Evolutionary conservation across 2,329 filamentous ascomycete species (phyloP).

Genomic region (Dryadomyces quercus-mongolicae): DNA sequence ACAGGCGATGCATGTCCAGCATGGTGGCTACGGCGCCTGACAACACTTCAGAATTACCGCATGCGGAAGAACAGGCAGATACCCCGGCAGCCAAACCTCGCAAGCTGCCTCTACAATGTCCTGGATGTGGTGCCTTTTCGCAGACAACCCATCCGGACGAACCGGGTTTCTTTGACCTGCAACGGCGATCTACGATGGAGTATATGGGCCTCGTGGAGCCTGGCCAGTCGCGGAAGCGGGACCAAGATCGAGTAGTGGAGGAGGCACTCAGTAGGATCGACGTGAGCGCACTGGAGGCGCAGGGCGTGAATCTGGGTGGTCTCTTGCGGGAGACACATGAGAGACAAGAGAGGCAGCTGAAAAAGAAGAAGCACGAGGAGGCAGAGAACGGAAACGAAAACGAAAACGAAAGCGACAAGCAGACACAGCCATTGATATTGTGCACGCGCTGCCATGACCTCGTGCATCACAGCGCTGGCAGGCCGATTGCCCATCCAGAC

Average conservation of each 20-base stretch:
- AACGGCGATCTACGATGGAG: conserved; percentile 35
- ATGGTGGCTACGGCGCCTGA: background rate
- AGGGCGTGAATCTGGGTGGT: conserved; percentile 31
- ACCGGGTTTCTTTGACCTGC: conserved; percentile 46
- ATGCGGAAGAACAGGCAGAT: background rate
- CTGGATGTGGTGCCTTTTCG: conserved; percentile 52
- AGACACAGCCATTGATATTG: conserved; percentile 35
- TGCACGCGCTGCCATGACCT: conserved; percentile 85
- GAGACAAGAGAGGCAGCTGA: background rate
- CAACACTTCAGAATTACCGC: too few relatives aligned
- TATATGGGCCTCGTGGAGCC: conserved; percentile 29
- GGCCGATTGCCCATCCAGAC: conserved; percentile 67
- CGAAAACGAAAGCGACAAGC: background rate
- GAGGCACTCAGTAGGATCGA: conserved; percentile 31
- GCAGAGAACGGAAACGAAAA: background rate
- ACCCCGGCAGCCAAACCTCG: background rate
- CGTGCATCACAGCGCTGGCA: conserved; percentile 59
- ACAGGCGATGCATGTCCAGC: background rate
- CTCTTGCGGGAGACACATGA: conserved; percentile 14
- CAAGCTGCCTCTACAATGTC: conserved; percentile 43
- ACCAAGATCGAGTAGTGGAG: conserved; percentile 35
- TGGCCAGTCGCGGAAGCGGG: conserved; percentile 8
- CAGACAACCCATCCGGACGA: conserved; percentile 39
- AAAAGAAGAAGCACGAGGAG: background rate
- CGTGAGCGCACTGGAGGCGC: conserved; percentile 21